Percentiles rank a stretch among this genome's conserved stretches.
Conservation (phyloP, 306 rosid species). For the Vicia faba region DNA sequence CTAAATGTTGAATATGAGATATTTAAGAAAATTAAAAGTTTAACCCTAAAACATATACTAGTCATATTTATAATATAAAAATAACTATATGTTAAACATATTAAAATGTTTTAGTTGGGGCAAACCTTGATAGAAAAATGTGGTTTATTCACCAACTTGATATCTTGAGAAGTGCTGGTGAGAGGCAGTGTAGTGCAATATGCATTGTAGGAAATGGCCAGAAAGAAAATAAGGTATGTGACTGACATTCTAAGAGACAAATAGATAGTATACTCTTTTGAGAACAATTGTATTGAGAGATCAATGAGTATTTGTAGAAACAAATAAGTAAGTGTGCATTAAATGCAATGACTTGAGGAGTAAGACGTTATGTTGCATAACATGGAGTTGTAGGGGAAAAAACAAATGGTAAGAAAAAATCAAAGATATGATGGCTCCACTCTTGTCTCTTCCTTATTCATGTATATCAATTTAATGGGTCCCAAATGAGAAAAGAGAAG, state of each 20-base stretch:
- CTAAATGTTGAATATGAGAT: too few species aligned
- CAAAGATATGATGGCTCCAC: constrained; percentile 40
- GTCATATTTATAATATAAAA: neutral
- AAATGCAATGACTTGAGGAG: constrained; percentile 44
- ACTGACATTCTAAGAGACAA: constrained; percentile 45
- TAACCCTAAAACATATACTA: neutral
- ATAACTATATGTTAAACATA: neutral
- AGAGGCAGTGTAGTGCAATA: constrained; percentile 47
- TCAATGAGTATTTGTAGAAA: constrained; percentile 27
- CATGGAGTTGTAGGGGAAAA: constrained; percentile 50
- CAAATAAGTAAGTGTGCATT: constrained; percentile 42
- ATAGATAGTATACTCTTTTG: neutral
- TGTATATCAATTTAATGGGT: constrained; percentile 27
- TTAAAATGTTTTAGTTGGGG: neutral
- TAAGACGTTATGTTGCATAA: constrained; percentile 46
- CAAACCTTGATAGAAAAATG: constrained; percentile 46
- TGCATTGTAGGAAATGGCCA: constrained; percentile 53
- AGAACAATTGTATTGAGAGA: constrained; percentile 8
- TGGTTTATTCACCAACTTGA: constrained; percentile 11
- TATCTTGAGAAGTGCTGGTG: constrained; percentile 1
- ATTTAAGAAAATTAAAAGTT: too few species aligned
- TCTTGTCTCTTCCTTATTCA: constrained; percentile 35
- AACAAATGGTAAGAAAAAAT: constrained; percentile 37
- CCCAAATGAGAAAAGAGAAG: neutral
- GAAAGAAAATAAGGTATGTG: constrained; percentile 42